These are phyloP conservation scores for Sarocladiaceae sp. DNA, from an alignment of 2,329 filamentous ascomycete species.

Conservation along the genomic window DNA sequence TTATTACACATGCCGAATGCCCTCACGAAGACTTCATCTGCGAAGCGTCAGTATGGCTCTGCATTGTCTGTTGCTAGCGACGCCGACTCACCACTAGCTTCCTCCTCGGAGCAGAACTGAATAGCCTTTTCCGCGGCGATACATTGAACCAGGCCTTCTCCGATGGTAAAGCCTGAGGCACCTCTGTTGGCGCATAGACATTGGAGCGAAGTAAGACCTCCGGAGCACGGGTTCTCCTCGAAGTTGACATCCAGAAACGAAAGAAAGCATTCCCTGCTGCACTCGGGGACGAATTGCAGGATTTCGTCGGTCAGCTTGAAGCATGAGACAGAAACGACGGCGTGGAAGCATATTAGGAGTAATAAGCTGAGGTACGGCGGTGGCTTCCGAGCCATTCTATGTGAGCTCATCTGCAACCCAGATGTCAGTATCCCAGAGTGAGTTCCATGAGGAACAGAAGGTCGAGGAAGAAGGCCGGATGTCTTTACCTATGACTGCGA, in stretches of 20 bases:
- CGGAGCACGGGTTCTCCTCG: conserved; percentile 41
- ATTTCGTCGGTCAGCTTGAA: conserved; percentile 30
- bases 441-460: conserved; percentile 2
- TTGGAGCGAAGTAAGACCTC: conserved; percentile 43
- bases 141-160: conserved; percentile 68
- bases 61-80: too few relatives aligned
- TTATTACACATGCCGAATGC: conserved; percentile 57
- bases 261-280: conserved; percentile 57
- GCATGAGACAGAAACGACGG: conserved; percentile 22
- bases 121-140: conserved; percentile 48
- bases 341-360: conserved; percentile 18
- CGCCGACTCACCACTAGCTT: conserved; percentile 33
- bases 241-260: conserved; percentile 61
- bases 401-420: conserved; percentile 32
- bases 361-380: conserved; percentile 1
- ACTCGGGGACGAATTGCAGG: conserved; percentile 47
- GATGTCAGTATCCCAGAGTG: conserved; percentile 7
- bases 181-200: conserved; percentile 62
- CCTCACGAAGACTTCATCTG: neutral
- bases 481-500: conserved; percentile 22
- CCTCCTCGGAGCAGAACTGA: conserved; percentile 46
- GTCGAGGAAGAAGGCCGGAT: neutral
- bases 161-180: conserved; percentile 60
- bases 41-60: neutral
- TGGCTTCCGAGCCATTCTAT: conserved; percentile 39